Conservation (phyloP, 495 filamentous ascomycete genomes). For the Neurospora sp. region DNA sequence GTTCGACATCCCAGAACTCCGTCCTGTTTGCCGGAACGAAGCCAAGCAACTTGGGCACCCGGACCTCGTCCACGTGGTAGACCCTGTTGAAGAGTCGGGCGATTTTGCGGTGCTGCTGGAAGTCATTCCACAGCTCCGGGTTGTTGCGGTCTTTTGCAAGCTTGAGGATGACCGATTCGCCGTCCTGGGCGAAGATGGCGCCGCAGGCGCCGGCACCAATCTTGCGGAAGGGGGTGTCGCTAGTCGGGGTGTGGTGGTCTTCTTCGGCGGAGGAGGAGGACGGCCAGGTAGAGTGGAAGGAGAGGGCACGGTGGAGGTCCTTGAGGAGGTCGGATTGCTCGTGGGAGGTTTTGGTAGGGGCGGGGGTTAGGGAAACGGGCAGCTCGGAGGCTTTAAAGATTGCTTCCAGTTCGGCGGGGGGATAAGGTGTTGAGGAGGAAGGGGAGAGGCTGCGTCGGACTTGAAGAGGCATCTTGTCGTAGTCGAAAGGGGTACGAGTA, state of each 20-base stretch:
- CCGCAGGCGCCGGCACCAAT: constrained; percentile 15
- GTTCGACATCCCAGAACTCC: too few relatives aligned
- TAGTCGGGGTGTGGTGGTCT: background rate
- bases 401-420: background rate
- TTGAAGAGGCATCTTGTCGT: background rate
- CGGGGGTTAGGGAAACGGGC: too few relatives aligned
- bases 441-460: background rate
- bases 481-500: background rate
- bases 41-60: too few relatives aligned
- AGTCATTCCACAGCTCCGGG: constrained; percentile 8
- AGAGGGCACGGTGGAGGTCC: background rate
- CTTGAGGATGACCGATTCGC: background rate
- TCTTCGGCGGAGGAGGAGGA: background rate
- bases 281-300: background rate
- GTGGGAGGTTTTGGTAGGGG: too few relatives aligned
- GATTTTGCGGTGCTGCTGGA: too few relatives aligned
- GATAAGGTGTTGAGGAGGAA: background rate
- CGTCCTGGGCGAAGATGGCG: constrained; percentile 4
- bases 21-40: too few relatives aligned
- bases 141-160: constrained; percentile 1
- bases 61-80: too few relatives aligned
- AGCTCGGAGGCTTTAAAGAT: background rate
- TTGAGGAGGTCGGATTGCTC: background rate
- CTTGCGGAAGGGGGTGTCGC: background rate
- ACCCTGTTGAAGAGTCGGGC: too few relatives aligned